Evolutionary conservation across 2,329 filamentous ascomycete species (phyloP), one percentile per base, ranked within the genome.

Genomic region (Phoma sp.): DNA sequence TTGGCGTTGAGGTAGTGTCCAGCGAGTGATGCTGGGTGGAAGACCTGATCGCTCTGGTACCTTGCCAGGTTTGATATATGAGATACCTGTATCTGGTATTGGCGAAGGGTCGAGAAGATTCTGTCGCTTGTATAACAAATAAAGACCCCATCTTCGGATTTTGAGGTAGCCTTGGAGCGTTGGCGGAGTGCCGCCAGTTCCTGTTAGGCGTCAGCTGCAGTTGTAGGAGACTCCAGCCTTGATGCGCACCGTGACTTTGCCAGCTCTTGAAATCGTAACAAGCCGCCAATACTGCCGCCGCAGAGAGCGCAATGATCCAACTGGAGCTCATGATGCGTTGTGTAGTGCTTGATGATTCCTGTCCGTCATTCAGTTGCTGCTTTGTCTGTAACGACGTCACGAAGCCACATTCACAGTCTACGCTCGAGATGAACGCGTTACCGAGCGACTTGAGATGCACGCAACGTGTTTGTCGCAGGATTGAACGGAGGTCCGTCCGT

Each of bases 1-100:
- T 45, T 73, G 70, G 21, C 69, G 69, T 47, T 73, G 70, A 3
- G 70, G 69, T 25, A 73, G 56, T 1, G 67, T 71, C 70, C 70
- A 73, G 15, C 67, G 65, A 6, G 64, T 70, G 2, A 64, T 55
- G 12, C 24, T 43, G 12, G 69, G 69, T 33, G 65, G 59, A 21
- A 27, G 19, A 8, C 68, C 69, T 3, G 47, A 22, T 32, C 70
- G 58, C n/a, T 52, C 33, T 19, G 68, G 62, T 6, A 72, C 39
- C 35, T 51, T 61, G 13, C 61, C 57, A 6, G 61, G 49, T 13
- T 63, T 60, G 39, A 73, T 64, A 43, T 72, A 73, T 17, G 57
- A 58, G 9, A 57, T 45, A 6, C 70, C 70, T 33, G 58, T 52
- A 31, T 63, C 54, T 9, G 67, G 63, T 1, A 73, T 66, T 9